Base-by-base conservation (phyloP, 148 eudicot species). In the Rhododendron ovatum region DNA sequence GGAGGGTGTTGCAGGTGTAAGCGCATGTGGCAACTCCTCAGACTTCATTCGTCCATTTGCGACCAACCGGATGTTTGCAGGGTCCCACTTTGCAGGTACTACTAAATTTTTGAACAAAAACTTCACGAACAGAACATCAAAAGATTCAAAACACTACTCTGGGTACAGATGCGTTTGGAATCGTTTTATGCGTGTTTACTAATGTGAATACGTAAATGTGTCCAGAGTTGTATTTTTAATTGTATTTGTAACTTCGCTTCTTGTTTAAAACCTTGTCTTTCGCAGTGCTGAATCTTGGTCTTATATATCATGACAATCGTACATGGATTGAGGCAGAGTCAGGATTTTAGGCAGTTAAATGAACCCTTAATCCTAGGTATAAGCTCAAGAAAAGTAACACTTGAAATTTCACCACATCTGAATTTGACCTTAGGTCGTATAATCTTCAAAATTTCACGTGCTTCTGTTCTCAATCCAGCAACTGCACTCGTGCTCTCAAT, bases 1-100 rank as follows among this genome's bases (percentile, higher is more conserved):
- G 92, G 94, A 20, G 94, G 95, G 2, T 96, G 99, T 76, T 88
- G 87, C 11, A 89, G 90, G 81, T 96, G 99, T 85, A 93, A 90
- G 83, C 84, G 98, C 4, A 94, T 96, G 99, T 93, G 95, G 98
- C 99, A 96, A 84, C 94, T 96, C 18, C 94, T 96, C 43, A 90
- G 90, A 78, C 91, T 96, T 22, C 99, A 96, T 30, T 91, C 98
- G n/a, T 92, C 94, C 35, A 88, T 95, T 28, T 96, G 99, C 89
- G 96, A 95, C 26, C 95, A 91, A 20, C 90, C 91, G 53, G 93
- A 91, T 81, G 89, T 77, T 20, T 96, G 99, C 90, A 89, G 88
- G 86, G 99, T 96, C 85, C 99, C 99, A 57, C 93, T 96, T 37
- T 96, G 99, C 98, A 95, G 75, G 43, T 50, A 51, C 55, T 50